These are phyloP conservation scores for Candida pseudoglaebosa DNA, from an alignment of 805 yeast genomes.

Conservation along the genomic window DNA sequence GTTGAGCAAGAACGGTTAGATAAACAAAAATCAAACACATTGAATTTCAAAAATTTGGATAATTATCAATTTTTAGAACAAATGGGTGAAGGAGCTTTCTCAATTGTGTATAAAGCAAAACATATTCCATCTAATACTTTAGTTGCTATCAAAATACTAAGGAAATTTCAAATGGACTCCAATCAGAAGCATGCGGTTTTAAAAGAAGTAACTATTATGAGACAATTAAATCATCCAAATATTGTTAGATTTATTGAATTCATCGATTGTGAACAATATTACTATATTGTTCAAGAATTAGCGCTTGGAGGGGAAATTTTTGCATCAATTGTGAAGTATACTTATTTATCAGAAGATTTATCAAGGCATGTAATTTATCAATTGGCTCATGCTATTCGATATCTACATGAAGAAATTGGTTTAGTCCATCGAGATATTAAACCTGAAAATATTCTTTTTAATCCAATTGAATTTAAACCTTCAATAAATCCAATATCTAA, in stretches of 20 bases:
- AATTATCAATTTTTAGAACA: constrained; percentile 43
- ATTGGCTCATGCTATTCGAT: constrained; percentile 60
- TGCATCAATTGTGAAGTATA: constrained; percentile 61
- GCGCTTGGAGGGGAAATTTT: constrained; percentile 78
- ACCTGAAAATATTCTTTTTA: constrained; percentile 71
- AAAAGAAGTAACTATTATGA: constrained; percentile 77
- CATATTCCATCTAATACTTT: constrained; percentile 32
- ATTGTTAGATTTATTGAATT: constrained; percentile 64
- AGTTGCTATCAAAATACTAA: constrained; percentile 59
- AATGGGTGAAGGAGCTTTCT: constrained; percentile 83
- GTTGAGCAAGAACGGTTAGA: constrained; percentile 33
- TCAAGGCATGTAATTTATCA: constrained; percentile 62
- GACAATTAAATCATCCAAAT: constrained; percentile 60
- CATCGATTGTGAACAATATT: constrained; percentile 56
- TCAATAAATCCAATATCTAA: constrained; percentile 28
- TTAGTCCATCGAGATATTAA: constrained; percentile 82
- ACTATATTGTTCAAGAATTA: constrained; percentile 68
- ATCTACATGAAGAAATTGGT: constrained; percentile 69
- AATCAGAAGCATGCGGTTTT: constrained; percentile 64
- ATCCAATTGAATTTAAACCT: constrained; percentile 54
- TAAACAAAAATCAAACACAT: constrained; percentile 15
- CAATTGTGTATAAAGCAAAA: constrained; percentile 63
- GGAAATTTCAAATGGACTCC: constrained; percentile 63
- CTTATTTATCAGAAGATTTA: constrained; percentile 63
- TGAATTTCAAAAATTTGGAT: constrained; percentile 34